Evolutionary conservation across 257 asterid species (phyloP).

Genomic region (Striga asiatica): DNA sequence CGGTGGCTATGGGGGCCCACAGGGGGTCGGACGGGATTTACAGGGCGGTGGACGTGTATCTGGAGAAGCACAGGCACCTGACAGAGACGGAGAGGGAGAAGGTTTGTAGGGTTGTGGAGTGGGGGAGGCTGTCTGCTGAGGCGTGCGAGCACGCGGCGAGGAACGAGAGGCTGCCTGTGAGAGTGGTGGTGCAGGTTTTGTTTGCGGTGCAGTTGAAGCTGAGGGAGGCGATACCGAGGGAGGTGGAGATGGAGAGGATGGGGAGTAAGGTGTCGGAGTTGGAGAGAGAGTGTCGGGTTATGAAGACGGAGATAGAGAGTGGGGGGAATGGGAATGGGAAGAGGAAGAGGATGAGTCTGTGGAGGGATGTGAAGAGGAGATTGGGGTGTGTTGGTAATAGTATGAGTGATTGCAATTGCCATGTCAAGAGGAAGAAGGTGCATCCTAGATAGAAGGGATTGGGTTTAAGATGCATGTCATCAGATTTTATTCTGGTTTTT

Average conservation of each 20-base stretch:
- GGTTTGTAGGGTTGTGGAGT: constrained; percentile 46
- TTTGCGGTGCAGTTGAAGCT: constrained; percentile 51
- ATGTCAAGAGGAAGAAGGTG: constrained; percentile 66
- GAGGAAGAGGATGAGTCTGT: constrained; percentile 51
- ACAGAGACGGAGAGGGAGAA: constrained; percentile 57
- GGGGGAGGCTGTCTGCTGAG: constrained; percentile 44
- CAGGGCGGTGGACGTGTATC: constrained; percentile 50
- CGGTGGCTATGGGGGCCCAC: constrained; percentile 31
- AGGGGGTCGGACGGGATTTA: constrained; percentile 45
- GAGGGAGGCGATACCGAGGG: constrained; percentile 31
- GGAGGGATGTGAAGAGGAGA: constrained; percentile 55
- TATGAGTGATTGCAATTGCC: constrained; percentile 42
- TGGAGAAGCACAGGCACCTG: constrained; percentile 59
- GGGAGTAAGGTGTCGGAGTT: constrained; percentile 25
- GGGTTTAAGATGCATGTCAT: too few relatives aligned
- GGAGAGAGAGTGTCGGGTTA: constrained; percentile 68
- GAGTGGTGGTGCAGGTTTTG: constrained; percentile 60
- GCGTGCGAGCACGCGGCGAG: constrained; percentile 63
- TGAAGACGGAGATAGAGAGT: constrained; percentile 49
- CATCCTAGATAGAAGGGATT: constrained; percentile 28
- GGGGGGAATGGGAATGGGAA: constrained; percentile 54
- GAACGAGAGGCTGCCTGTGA: constrained; percentile 50
- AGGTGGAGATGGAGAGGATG: constrained; percentile 18
- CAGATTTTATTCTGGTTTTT: too few relatives aligned
- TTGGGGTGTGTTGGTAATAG: constrained; percentile 43